A percentile compares a stretch with the other conserved stretches of the same genome.
Conservation (phyloP, 2,329 filamentous ascomycete species). For the Golovinomyces cichoracearum region DNA sequence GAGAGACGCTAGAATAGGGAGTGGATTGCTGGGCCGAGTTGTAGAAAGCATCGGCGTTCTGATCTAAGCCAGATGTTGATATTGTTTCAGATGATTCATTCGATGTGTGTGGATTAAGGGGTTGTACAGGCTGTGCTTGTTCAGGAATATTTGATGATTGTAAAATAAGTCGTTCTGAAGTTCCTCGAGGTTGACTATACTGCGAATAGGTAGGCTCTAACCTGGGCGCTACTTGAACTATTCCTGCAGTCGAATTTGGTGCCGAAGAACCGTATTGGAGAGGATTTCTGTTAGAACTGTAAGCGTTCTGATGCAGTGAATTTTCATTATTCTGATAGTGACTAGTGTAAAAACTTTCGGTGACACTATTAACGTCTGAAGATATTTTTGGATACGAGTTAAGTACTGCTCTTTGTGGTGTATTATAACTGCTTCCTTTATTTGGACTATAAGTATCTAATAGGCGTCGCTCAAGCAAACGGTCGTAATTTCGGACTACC, state of each 20-base stretch:
- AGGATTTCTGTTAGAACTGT: not conserved
- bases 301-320: not conserved
- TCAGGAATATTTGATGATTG: slow-evolving; percentile 7
- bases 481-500: slow-evolving; percentile 89
- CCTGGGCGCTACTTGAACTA: slow-evolving; percentile 18
- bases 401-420: slow-evolving; percentile 23
- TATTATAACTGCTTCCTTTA: slow-evolving; percentile 37
- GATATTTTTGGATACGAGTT: slow-evolving; percentile 48
- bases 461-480: slow-evolving; percentile 87
- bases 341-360: slow-evolving; percentile 62
- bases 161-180: not conserved
- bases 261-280: slow-evolving; percentile 11
- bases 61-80: slow-evolving; percentile 21
- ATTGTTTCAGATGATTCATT: slow-evolving; percentile 16
- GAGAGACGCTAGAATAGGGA: not conserved
- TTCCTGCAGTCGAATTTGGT: slow-evolving; percentile 21
- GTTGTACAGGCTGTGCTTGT: slow-evolving; percentile 7
- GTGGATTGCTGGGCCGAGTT: slow-evolving; percentile 8
- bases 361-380: slow-evolving; percentile 19
- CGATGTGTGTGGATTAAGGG: slow-evolving; percentile 15
- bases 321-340: slow-evolving; percentile 16
- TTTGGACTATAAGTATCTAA: slow-evolving; percentile 81
- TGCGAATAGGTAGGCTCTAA: not conserved
- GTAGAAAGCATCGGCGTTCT: slow-evolving; percentile 33
- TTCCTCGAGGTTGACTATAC: not conserved